Conservation (phyloP, 2,329 filamentous ascomycete genomes). For the Trichoderma endophyticum region DNA sequence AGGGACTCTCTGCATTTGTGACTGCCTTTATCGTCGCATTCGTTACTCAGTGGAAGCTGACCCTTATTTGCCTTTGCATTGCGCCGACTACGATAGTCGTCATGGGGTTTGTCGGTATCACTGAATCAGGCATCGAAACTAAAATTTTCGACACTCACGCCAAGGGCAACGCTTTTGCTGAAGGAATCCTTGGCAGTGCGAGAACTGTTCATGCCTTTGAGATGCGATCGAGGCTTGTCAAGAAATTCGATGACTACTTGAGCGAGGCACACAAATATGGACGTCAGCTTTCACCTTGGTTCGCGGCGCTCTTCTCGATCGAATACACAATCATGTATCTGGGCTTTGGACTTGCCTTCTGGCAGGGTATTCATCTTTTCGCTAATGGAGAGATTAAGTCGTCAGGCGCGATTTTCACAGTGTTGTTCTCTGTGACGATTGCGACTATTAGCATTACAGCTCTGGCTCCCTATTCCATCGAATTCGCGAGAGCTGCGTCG, state of each 20-base stretch:
- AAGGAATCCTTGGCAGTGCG: constrained; percentile 37
- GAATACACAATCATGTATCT: constrained; percentile 42
- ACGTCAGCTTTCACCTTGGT: constrained; percentile 37
- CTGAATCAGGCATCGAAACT: constrained; percentile 33
- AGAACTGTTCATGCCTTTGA: constrained; percentile 44
- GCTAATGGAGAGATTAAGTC: constrained; percentile 36
- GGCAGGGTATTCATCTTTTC: constrained; percentile 42
- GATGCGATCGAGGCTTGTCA: constrained; percentile 37
- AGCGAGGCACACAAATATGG: constrained; percentile 36
- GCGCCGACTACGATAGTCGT: constrained; percentile 29
- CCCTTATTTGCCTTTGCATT: constrained; percentile 37
- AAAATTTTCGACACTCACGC: constrained; percentile 36
- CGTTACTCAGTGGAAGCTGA: constrained; percentile 43
- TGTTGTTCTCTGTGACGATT: constrained; percentile 39
- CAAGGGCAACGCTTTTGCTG: constrained; percentile 35
- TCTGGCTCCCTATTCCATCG: constrained; percentile 37
- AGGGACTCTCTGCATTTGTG: constrained; percentile 38
- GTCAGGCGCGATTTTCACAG: constrained; percentile 40
- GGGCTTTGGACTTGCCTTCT: constrained; percentile 44
- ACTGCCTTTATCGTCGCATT: constrained; percentile 41
- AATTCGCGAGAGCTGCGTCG: constrained; percentile 38
- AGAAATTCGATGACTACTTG: constrained; percentile 39
- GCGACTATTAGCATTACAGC: constrained; percentile 36
- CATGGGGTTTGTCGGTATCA: constrained; percentile 29
- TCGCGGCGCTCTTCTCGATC: constrained; percentile 38